Conservation (phyloP, 768 basidiomycete genomes). For the Mycena sanguinolenta region DNA sequence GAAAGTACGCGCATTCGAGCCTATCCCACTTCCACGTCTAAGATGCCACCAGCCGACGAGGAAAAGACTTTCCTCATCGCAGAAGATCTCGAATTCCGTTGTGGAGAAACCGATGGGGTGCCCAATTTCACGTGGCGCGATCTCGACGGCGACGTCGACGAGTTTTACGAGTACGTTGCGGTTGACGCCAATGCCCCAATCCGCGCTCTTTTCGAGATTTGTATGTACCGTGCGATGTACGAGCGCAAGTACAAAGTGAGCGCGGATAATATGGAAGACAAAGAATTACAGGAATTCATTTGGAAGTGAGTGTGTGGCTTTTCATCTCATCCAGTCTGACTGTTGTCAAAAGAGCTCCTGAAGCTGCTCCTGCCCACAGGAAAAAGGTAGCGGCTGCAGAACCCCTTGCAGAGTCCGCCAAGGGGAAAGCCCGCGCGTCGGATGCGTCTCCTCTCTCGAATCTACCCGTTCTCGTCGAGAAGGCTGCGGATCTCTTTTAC, state of each 20-base stretch:
- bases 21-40: conserved; percentile 2
- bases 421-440: conserved; percentile 24
- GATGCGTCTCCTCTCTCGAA: conserved; percentile 32
- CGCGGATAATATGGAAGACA: conserved; percentile 76
- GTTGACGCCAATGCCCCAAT: conserved; percentile 84
- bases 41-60: conserved; percentile 78
- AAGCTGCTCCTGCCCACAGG: conserved; percentile 35
- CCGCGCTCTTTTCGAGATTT: conserved; percentile 90
- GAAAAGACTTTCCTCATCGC: conserved; percentile 94
- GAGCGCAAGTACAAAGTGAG: conserved; percentile 88
- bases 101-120: conserved; percentile 79
- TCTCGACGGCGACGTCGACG: conserved; percentile 90
- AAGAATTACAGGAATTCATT: conserved; percentile 83
- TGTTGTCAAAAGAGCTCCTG: conserved; percentile 50
- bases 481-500: conserved; percentile 69
- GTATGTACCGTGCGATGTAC: conserved; percentile 96
- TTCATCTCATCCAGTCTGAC: neutral
- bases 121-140: conserved; percentile 93
- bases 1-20: conserved; percentile 67
- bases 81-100: conserved; percentile 89
- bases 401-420: conserved; percentile 7
- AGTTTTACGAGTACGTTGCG: conserved; percentile 94
- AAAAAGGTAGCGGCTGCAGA: conserved; percentile 31
- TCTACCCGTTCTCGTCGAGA: conserved; percentile 47
- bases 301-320: conserved; percentile 74